Evolutionary conservation across 2,329 filamentous ascomycete species (phyloP).

Genomic region (Apiospora rasikravindrae): DNA sequence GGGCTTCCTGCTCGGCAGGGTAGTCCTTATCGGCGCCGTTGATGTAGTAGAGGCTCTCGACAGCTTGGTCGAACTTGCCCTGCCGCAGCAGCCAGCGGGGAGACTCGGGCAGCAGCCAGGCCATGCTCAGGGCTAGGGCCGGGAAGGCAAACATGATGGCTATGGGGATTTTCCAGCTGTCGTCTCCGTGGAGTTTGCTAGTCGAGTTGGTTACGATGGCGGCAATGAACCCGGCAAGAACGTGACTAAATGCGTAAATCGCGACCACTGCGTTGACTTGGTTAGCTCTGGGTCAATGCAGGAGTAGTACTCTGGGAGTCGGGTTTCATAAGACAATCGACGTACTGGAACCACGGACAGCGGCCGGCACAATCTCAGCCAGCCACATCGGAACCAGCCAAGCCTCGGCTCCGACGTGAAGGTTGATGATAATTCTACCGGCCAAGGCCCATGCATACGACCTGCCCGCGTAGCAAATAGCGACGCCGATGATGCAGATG

Average conservation of each 20-base stretch:
- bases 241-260: conserved; percentile 2
- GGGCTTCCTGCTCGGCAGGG: background rate
- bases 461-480: background rate
- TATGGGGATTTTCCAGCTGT: conserved; percentile 1
- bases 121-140: background rate
- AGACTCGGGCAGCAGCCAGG: background rate
- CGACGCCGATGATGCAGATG: conserved; percentile 7
- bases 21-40: background rate
- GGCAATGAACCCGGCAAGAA: background rate
- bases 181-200: background rate
- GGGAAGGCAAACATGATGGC: background rate
- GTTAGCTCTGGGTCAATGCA: background rate
- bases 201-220: background rate
- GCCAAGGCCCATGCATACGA: background rate
- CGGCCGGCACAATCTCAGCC: background rate
- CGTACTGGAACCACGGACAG: background rate
- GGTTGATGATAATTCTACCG: background rate
- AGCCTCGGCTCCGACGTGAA: background rate
- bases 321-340: no score
- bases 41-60: conserved; percentile 1
- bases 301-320: no score
- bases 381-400: conserved; percentile 1
- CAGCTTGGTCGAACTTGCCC: background rate
- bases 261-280: background rate
- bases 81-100: background rate